These are phyloP conservation scores for Sutorius eximius DNA, from an alignment of 1,284 basidiomycete species.

Conservation along the genomic window DNA sequence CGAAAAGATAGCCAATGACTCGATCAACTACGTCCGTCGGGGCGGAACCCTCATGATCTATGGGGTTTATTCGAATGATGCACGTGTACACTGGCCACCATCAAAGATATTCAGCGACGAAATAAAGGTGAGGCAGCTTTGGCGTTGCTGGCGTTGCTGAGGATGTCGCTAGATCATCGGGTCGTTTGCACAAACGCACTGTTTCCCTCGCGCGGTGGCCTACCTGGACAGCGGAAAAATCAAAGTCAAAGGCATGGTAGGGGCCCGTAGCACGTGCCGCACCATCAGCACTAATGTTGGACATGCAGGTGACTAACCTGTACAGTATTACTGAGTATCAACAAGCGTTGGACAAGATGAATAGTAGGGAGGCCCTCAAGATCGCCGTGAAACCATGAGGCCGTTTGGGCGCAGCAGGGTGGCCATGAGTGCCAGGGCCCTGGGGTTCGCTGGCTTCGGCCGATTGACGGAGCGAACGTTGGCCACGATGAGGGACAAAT, in stretches of 20 bases:
- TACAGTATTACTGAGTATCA: conserved; percentile 78
- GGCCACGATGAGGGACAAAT: background rate
- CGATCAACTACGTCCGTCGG: conserved; percentile 78
- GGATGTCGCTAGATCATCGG: conserved; percentile 63
- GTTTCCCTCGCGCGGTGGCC: conserved; percentile 82
- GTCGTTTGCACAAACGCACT: conserved; percentile 80
- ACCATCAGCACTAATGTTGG: background rate
- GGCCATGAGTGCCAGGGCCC: background rate
- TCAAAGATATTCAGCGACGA: conserved; percentile 83
- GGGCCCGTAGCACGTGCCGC: background rate
- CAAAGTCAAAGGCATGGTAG: conserved; percentile 75
- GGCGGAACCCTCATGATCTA: conserved; percentile 73
- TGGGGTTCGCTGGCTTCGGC: background rate
- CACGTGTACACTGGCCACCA: conserved; percentile 77
- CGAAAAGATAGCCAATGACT: conserved; percentile 72
- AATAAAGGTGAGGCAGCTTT: conserved; percentile 54
- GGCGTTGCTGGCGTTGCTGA: background rate
- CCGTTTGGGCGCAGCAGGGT: background rate
- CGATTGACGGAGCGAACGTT: background rate
- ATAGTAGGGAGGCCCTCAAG: conserved; percentile 63
- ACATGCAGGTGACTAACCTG: conserved; percentile 47
- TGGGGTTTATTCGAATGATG: conserved; percentile 68
- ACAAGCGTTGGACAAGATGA: conserved; percentile 82
- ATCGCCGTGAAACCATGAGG: conserved; percentile 54
- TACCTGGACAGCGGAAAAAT: conserved; percentile 84